phyloP scores from a whole-genome alignment of 345 rosid genomes.

The Sonneratia alba region DNA sequence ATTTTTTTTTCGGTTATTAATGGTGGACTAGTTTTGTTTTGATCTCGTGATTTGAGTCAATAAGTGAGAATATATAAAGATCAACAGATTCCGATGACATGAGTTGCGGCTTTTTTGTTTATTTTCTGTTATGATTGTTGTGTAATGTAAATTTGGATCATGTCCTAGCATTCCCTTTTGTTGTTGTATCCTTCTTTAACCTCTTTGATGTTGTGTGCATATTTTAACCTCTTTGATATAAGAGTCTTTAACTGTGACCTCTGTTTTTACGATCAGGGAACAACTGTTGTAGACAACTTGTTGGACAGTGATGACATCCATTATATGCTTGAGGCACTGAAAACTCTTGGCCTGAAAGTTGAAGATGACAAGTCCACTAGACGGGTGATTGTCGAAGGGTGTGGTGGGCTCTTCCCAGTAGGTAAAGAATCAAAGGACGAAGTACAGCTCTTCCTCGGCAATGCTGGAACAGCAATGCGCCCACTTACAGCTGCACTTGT shows the following conservation, averaged over 20 bases:
- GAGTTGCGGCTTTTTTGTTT: not conserved
- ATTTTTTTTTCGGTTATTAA: not conserved
- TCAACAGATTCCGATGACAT: not conserved
- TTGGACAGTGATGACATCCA: slow-evolving; percentile 80
- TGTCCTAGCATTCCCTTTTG: not conserved
- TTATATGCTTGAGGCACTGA: slow-evolving; percentile 87
- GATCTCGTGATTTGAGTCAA: not conserved
- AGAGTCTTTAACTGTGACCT: not conserved
- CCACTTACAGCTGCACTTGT: slow-evolving; percentile 89
- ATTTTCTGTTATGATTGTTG: not conserved
- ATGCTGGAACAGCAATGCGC: slow-evolving; percentile 97
- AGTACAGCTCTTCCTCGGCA: slow-evolving; percentile 81
- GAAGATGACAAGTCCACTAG: slow-evolving; percentile 43
- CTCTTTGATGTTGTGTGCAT: not conserved
- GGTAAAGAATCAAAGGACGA: slow-evolving; percentile 41
- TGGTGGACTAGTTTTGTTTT: not conserved
- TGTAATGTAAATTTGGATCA: not conserved
- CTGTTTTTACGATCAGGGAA: slow-evolving; percentile 41
- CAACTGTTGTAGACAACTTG: slow-evolving; percentile 81
- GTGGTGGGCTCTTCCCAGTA: slow-evolving; percentile 68
- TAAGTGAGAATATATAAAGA: not conserved
- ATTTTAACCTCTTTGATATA: not conserved
- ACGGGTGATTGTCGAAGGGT: slow-evolving; percentile 73
- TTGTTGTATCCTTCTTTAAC: not conserved
- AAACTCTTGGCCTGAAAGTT: slow-evolving; percentile 55